Percentiles rank a stretch among this genome's conserved stretches.
These are phyloP conservation scores for Penicillium subrubescens DNA, from an alignment of 495 filamentous ascomycete species.

Conservation along the genomic window DNA sequence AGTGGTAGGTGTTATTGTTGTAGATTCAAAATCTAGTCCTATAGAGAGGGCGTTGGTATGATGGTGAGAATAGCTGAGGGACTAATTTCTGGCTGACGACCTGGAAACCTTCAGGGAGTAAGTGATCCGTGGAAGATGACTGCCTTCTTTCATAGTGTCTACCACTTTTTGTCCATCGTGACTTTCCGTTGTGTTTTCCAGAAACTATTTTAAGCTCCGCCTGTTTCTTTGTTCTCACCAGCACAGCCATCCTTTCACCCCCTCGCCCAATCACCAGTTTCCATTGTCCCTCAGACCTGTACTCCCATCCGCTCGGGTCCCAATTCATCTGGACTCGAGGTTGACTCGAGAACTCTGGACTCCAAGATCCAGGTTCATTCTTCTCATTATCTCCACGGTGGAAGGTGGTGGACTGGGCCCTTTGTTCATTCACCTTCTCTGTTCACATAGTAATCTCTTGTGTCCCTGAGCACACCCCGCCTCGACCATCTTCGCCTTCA, in stretches of 20 bases:
- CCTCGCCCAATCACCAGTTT: not conserved
- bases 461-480: not conserved
- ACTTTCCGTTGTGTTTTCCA: not conserved
- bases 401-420: not conserved
- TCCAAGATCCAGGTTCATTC: not conserved
- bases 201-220: not conserved
- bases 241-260: not conserved
- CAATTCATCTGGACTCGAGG: not conserved
- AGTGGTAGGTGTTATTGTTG: not conserved
- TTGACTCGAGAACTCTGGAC: not conserved
- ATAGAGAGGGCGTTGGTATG: not conserved
- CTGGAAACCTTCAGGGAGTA: not conserved
- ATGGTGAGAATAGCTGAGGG: not conserved
- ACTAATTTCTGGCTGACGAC: not conserved
- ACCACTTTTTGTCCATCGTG: not conserved
- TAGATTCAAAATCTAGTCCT: not conserved
- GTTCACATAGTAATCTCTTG: not conserved
- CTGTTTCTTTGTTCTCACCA: constrained; percentile 1
- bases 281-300: not conserved
- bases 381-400: not conserved
- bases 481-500: not conserved
- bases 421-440: constrained; percentile 3
- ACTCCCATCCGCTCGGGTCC: not conserved
- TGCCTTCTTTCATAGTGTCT: not conserved
- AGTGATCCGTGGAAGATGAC: not conserved